Conservation (phyloP, 2,329 filamentous ascomycete species). For the Didymella glomerata region DNA sequence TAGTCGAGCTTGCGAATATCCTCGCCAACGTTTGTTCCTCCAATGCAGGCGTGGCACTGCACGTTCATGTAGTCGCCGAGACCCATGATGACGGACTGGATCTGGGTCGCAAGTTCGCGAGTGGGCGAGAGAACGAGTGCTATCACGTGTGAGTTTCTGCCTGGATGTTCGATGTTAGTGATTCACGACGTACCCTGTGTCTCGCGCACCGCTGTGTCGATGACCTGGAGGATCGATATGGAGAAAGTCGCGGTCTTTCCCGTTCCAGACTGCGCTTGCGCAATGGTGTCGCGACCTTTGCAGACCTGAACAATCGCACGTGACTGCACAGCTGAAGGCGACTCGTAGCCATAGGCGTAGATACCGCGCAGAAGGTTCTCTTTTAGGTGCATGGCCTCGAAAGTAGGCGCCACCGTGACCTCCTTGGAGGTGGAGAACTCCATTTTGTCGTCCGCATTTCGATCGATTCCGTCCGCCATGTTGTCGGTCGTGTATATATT, state of each 20-base stretch:
- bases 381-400: conserved; percentile 83
- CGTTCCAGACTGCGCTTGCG: conserved; percentile 95
- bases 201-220: conserved; percentile 90
- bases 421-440: conserved; percentile 99
- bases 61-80: conserved; percentile 99
- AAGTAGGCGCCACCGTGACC: conserved; percentile 89
- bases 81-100: conserved; percentile 98
- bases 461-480: conserved; percentile 95
- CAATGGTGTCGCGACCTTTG: conserved; percentile 98
- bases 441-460: conserved; percentile 94
- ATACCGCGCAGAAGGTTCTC: conserved; percentile 96
- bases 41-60: conserved; percentile 98
- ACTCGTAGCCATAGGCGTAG: conserved; percentile 98
- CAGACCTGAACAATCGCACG: conserved; percentile 98
- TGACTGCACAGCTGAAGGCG: conserved; percentile 95
- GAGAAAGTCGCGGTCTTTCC: conserved; percentile 97
- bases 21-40: conserved; percentile 96
- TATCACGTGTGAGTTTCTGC: conserved; percentile 38
- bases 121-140: conserved; percentile 95
- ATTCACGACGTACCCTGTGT: conserved; percentile 69
- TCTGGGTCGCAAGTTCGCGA: conserved; percentile 95
- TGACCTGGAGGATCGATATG: conserved; percentile 94
- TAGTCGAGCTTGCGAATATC: conserved; percentile 98
- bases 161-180: not conserved
- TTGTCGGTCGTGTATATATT: conserved; percentile 45